Base-by-base conservation (phyloP, 2,329 filamentous ascomycete species). In the Fusarium floridanum region DNA sequence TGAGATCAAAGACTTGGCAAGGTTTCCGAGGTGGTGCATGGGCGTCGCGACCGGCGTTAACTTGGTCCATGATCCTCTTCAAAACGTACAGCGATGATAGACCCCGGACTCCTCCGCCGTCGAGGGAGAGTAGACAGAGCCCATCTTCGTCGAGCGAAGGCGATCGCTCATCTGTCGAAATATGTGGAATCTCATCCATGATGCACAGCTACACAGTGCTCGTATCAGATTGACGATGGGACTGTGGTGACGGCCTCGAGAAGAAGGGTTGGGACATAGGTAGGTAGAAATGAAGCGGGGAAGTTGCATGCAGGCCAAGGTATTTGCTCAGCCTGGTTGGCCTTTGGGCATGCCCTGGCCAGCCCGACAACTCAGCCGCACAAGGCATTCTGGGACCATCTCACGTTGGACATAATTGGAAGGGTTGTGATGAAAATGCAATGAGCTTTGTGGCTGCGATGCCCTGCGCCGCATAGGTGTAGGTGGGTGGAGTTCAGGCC, bases 41-140 rank as follows among this genome's bases (percentile, higher is more conserved):
- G 34, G 34, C 34, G 12, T 37, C 43, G 50, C 37, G 37, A 24
- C 48, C 6, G 6, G 14, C 6, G 5, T 53, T 55, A 41, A 66
- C 41, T 16, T 34, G 9, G 11, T 50, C 22, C 57, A 69, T 37
- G 16, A 66, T 61, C 1, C 14, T 29, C 20, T 56, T 48, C 1
- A 64, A n/a, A 20, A 67, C 24, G 17, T 45, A 64, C 5, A 67
- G 20, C 4, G 68, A 57, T 6, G 60, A 67, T 14, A 67, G 14
- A 5, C 64, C 64, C 0, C 53, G 57, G 5, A 70, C 41, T 3
- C 64, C 65, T 2, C 61, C 61, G 0, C 61, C 48, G n/a, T 71
- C 61, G 10, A 68, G 48, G 7, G 55, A 70, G 2, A 68, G 37
- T 8, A 64, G 48, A 16, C 64, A 64, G 39, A 61, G 27, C 7